A percentile compares a stretch with the other conserved stretches of the same genome.
Evolutionary conservation across 805 yeast species (phyloP).

Genomic region (Candida andamanensis): DNA sequence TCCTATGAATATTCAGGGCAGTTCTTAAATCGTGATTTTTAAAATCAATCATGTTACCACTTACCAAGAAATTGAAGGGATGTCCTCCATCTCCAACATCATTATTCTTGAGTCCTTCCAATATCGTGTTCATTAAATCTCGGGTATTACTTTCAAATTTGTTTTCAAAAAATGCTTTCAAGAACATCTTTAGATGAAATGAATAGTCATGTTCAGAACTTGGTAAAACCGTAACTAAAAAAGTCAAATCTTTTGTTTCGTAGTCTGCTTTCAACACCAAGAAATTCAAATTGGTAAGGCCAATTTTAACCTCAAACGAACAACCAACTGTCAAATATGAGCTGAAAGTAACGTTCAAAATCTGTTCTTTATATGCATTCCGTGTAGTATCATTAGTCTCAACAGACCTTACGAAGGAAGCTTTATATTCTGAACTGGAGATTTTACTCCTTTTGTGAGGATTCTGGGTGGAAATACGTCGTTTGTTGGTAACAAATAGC

Average conservation of each 20-base stretch:
- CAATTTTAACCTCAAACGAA: conserved; percentile 11
- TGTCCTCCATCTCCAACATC: too few species aligned
- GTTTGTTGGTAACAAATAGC: conserved; percentile 3
- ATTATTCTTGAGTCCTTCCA: too few species aligned
- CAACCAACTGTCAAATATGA: conserved; percentile 23
- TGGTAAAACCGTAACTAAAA: conserved; percentile 6
- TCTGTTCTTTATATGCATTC: conserved; percentile 1
- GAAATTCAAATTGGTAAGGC: conserved; percentile 12
- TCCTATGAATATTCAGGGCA: conserved; percentile 14
- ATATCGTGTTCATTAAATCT: too few species aligned
- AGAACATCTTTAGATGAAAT: too few species aligned
- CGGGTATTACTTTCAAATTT: too few species aligned
- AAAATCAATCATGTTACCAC: conserved; percentile 33
- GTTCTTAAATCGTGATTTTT: conserved; percentile 30
- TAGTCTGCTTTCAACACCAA: conserved; percentile 18
- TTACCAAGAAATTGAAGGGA: conserved; percentile 15
- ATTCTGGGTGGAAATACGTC: conserved; percentile 19
- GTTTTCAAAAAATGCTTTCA: too few species aligned
- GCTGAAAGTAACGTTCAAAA: conserved; percentile 12
- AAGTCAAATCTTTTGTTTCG: conserved; percentile 3
- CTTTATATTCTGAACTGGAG: not conserved
- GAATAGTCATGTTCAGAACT: too few species aligned
- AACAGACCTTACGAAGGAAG: not conserved
- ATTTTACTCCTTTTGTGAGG: conserved; percentile 11
- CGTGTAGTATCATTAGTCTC: conserved; percentile 11